These are phyloP conservation scores for Ogataea hybrid DNA, from an alignment of 1,139 yeast genomes.

Conservation along the genomic window DNA sequence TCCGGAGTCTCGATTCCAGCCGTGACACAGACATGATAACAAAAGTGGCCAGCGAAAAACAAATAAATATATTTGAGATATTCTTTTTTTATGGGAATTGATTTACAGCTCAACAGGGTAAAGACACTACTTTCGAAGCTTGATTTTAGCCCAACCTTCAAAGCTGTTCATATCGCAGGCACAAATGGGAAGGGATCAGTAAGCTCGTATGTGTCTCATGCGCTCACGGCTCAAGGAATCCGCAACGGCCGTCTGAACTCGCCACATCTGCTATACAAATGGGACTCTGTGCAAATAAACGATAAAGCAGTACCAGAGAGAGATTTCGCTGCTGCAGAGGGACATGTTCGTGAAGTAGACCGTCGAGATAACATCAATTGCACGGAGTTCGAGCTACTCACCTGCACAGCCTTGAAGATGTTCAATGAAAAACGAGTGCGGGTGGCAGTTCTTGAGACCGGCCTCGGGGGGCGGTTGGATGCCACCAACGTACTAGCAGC, in stretches of 20 bases:
- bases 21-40: conserved; percentile 30
- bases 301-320: conserved; percentile 50
- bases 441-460: conserved; percentile 83
- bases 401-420: conserved; percentile 79
- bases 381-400: conserved; percentile 82
- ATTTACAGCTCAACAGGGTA: conserved; percentile 68
- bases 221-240: conserved; percentile 48
- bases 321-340: conserved; percentile 47
- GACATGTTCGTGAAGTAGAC: conserved; percentile 39
- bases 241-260: conserved; percentile 80
- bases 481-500: conserved; percentile 68
- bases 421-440: conserved; percentile 60
- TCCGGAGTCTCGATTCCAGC: conserved; percentile 49
- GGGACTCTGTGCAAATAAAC: conserved; percentile 73
- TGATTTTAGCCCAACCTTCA: conserved; percentile 69
- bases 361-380: conserved; percentile 49
- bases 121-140: conserved; percentile 51
- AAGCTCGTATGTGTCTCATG: conserved; percentile 70
- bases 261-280: conserved; percentile 72
- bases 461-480: conserved; percentile 84
- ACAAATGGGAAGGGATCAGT: conserved; percentile 96
- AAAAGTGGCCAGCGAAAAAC: conserved; percentile 10
- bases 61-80: conserved; percentile 1
- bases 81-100: conserved; percentile 41
- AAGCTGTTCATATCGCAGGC: conserved; percentile 83